Percentiles rank a stretch among this genome's conserved stretches.
Evolutionary conservation across 1,139 yeast genomes (phyloP).

Genomic region (Saccharomyces hybrid): DNA sequence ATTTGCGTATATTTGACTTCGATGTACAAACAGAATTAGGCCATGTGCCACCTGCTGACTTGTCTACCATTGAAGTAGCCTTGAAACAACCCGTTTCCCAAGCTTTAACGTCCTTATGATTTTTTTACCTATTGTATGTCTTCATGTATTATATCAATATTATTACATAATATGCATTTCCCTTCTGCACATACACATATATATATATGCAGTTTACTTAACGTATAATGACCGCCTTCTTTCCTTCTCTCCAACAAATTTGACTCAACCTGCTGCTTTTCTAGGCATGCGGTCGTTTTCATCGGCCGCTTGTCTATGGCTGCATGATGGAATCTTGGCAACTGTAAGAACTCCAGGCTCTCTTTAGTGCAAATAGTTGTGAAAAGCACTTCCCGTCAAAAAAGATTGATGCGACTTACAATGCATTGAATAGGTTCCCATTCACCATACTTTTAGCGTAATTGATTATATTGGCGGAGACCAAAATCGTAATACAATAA

Average conservation of each 20-base stretch:
- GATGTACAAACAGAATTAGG: slow-evolving; percentile 23
- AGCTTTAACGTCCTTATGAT: neutral
- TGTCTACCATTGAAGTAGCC: slow-evolving; percentile 3
- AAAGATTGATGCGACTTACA: neutral
- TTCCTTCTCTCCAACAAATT: neutral
- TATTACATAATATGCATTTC: slow-evolving; percentile 1
- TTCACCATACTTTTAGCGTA: neutral
- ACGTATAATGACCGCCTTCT: neutral
- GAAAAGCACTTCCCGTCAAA: neutral
- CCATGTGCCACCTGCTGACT: slow-evolving; percentile 22
- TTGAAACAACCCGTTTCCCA: neutral
- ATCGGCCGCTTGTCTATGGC: neutral
- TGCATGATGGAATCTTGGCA: neutral
- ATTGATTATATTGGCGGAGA: neutral
- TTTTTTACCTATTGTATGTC: neutral
- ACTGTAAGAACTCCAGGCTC: neutral
- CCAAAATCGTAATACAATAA: neutral
- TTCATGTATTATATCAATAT: neutral
- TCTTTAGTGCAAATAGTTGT: neutral
- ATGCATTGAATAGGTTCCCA: neutral
- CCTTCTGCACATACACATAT: neutral
- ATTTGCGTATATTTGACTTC: slow-evolving; percentile 9
- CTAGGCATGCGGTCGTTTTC: neutral
- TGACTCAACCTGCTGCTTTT: neutral
- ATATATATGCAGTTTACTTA: neutral